phyloP scores from a whole-genome alignment of 495 filamentous ascomycete genomes.

The Podospora didyma region DNA sequence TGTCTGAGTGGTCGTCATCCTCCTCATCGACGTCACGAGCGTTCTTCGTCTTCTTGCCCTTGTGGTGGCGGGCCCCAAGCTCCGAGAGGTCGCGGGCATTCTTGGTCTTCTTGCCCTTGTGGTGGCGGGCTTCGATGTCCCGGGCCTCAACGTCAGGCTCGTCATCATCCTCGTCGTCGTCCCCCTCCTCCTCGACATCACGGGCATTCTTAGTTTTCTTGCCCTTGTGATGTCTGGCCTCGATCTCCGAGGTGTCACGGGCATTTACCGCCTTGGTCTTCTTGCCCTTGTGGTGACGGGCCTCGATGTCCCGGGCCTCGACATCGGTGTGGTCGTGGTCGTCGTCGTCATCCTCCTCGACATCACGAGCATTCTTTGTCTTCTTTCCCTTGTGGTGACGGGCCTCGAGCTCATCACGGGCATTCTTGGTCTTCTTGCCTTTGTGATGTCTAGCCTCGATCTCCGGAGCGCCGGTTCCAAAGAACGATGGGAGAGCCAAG shows the following conservation, averaged over 20 bases:
- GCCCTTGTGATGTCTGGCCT: slow-evolving; percentile 1
- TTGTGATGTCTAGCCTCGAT: slow-evolving; percentile 18
- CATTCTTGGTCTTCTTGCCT: slow-evolving; percentile 9
- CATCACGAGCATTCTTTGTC: background rate
- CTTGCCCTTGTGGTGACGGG: slow-evolving; percentile 16
- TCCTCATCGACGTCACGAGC: slow-evolving; percentile 7
- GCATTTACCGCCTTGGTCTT: slow-evolving; percentile 10
- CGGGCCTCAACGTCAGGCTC: slow-evolving; percentile 14
- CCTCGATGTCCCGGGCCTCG: slow-evolving; percentile 10
- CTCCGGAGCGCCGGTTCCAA: background rate
- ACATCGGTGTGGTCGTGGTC: slow-evolving; percentile 3
- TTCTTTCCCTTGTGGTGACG: slow-evolving; percentile 13
- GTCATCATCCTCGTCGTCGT: background rate
- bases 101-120: slow-evolving; percentile 17
- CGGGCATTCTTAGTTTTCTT: slow-evolving; percentile 1
- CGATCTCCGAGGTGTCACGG: slow-evolving; percentile 8
- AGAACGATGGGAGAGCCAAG: slow-evolving; percentile 1
- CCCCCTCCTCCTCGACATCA: slow-evolving; percentile 11
- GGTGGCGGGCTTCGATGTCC: slow-evolving; percentile 10
- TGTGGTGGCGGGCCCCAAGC: slow-evolving; percentile 4
- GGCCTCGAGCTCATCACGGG: slow-evolving; percentile 3
- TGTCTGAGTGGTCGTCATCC: slow-evolving; percentile 11
- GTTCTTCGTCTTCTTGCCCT: slow-evolving; percentile 4
- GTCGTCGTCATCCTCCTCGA: background rate
- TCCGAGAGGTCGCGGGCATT: slow-evolving; percentile 7